Percentiles rank a stretch among this genome's conserved stretches.
Conservation (phyloP, 352 stramenopile species). For the Phytophthora brassicae region DNA sequence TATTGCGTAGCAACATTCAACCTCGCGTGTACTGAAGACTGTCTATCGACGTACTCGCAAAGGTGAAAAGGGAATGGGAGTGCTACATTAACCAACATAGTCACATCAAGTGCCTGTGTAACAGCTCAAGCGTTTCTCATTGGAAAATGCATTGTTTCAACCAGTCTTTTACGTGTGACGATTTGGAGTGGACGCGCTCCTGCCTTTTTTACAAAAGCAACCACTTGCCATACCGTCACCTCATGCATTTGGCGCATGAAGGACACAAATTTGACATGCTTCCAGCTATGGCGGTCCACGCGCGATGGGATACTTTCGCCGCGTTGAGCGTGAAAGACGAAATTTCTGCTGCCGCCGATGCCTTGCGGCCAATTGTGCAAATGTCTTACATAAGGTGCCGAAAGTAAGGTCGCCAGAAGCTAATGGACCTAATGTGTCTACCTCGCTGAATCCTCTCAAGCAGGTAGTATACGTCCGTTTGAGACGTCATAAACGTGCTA, state of each 20-base stretch:
- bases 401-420: background rate
- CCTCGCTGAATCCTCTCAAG: background rate
- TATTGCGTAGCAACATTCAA: background rate
- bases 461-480: slow-evolving; percentile 1
- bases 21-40: background rate
- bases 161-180: background rate
- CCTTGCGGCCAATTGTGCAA: background rate
- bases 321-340: background rate
- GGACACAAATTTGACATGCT: background rate
- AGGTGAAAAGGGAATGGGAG: background rate
- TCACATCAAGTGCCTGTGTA: background rate
- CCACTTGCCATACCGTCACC: background rate
- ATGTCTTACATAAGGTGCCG: background rate
- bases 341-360: background rate
- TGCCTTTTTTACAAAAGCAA: background rate
- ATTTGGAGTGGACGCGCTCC: background rate
- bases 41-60: background rate
- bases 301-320: background rate
- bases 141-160: background rate
- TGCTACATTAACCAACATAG: background rate
- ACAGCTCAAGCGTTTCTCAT: background rate
- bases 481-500: background rate
- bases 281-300: background rate
- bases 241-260: background rate
- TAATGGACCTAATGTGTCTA: background rate